phyloP scores from a whole-genome alignment of 2,329 filamentous ascomycete genomes.

The Clonostachys sp. region DNA sequence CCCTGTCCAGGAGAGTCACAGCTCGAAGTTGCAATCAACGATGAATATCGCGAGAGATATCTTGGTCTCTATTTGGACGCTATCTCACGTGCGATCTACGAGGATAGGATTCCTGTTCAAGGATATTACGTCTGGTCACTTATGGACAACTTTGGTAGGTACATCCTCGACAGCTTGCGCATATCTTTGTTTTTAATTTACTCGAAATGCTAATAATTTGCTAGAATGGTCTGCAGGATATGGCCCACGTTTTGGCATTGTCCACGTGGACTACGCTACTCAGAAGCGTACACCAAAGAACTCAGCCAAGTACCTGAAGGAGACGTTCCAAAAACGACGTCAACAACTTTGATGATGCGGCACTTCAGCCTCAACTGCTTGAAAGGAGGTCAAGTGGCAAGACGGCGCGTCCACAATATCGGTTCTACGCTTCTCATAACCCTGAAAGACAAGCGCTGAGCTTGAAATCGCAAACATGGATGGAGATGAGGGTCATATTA shows the following conservation, averaged over 20 bases:
- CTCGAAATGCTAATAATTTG: neutral
- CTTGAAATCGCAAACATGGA: too few relatives aligned
- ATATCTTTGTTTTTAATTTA: neutral
- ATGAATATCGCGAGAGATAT: slow-evolving; percentile 78
- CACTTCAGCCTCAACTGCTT: too few relatives aligned
- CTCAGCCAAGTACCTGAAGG: slow-evolving; percentile 8
- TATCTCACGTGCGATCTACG: slow-evolving; percentile 65
- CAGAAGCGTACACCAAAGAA: slow-evolving; percentile 15
- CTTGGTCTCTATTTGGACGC: slow-evolving; percentile 74
- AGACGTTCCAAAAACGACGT: slow-evolving; percentile 8
- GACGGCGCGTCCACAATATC: too few relatives aligned
- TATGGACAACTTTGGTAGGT: slow-evolving; percentile 73
- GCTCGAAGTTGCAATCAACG: slow-evolving; percentile 64
- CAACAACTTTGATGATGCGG: too few relatives aligned
- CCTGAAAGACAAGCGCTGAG: too few relatives aligned
- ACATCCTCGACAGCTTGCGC: neutral
- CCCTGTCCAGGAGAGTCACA: slow-evolving; percentile 80
- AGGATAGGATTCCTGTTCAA: slow-evolving; percentile 73
- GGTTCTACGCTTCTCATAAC: too few relatives aligned
- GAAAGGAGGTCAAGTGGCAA: too few relatives aligned
- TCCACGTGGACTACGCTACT: slow-evolving; percentile 18
- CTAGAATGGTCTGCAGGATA: slow-evolving; percentile 10
- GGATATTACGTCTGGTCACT: slow-evolving; percentile 86
- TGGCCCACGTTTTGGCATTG: slow-evolving; percentile 16
- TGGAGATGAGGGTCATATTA: too few relatives aligned